Evolutionary conservation across 2,329 filamentous ascomycete species (phyloP), one percentile per base, ranked within the genome.

Genomic region (Hypoxylon sp.): DNA sequence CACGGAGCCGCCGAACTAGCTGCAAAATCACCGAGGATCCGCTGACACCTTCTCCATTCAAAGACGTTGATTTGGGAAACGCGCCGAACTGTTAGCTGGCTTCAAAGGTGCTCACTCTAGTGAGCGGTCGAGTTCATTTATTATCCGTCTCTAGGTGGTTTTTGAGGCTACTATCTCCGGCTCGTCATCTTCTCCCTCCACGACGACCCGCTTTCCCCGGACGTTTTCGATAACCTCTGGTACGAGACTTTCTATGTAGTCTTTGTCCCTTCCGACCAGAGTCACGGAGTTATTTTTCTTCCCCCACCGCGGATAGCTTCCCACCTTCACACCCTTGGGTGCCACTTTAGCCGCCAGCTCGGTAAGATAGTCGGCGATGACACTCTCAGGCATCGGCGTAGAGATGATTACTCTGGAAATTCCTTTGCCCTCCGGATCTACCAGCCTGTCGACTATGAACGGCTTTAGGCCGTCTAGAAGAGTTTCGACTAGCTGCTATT

Each of bases 281-380:
- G 95, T 97, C 50, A 98, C 93, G 0, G 94, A 96, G 79, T 98
- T 98, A 68, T 85, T 85, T 74, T 88, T 88, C 84, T 93, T 95
- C 4, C 91, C 93, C 94, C 94, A 97, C 59, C 93, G 85, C 34
- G 96, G 96, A 79, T 99, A 98, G 79, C 93, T 97, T 48, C 96
- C 96, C 14, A 98, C 93, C 81, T 98, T 98, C 74, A 98, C 86
- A 2, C 93, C 94, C 74, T 87, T 88, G 0, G 88, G 82, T 76
- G 89, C 90, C 21, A 94, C 91, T 77, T 88, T 88, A 27, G 82
- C 85, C 3, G 94, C 92, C 67, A 98, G 81, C 70, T 92, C 86
- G 0, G 93, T 95, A 74, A 99, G 82, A 76, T 92, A 97, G 16
- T 84, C 87, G 11, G 96, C 95, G 30, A 97, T 89, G 16, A 86